phyloP scores from a whole-genome alignment of 768 basidiomycete species.

The Guyanaporus albipodus region DNA sequence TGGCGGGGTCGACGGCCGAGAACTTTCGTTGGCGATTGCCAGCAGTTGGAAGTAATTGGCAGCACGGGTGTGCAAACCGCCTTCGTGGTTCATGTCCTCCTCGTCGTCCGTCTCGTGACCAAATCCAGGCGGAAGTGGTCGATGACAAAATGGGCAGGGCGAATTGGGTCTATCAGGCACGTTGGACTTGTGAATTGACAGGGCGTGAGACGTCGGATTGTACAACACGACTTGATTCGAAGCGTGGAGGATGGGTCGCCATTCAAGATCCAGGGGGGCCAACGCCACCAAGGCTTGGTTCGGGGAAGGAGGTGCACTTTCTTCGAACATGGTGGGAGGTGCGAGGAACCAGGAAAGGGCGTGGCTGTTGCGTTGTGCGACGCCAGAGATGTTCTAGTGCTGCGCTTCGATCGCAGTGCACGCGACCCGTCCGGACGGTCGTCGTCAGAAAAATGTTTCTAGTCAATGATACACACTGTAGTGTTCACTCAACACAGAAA shows the following conservation, averaged over 20 bases:
- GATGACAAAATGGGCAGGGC: slow-evolving; percentile 74
- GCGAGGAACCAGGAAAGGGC: neutral
- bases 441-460: neutral
- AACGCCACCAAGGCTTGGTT: slow-evolving; percentile 29
- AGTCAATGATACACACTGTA: too few species aligned
- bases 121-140: slow-evolving; percentile 48
- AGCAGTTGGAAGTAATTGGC: slow-evolving; percentile 81
- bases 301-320: slow-evolving; percentile 31
- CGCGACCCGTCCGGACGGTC: slow-evolving; percentile 1
- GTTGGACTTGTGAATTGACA: slow-evolving; percentile 52
- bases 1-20: slow-evolving; percentile 49
- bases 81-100: slow-evolving; percentile 34
- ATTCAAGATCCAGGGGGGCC: slow-evolving; percentile 36
- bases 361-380: slow-evolving; percentile 2
- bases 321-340: slow-evolving; percentile 25
- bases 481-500: neutral
- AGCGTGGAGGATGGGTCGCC: slow-evolving; percentile 80
- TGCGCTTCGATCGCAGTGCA: slow-evolving; percentile 3
- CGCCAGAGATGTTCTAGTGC: slow-evolving; percentile 1
- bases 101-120: slow-evolving; percentile 20
- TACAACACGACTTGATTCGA: slow-evolving; percentile 86
- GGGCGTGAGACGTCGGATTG: slow-evolving; percentile 79
- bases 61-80: slow-evolving; percentile 49
- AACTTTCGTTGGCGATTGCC: slow-evolving; percentile 64
- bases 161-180: slow-evolving; percentile 24